A percentile compares a stretch with the other conserved stretches of the same genome.
Conservation (phyloP, 768 basidiomycete species). For the Psilocybe cubensis region DNA sequence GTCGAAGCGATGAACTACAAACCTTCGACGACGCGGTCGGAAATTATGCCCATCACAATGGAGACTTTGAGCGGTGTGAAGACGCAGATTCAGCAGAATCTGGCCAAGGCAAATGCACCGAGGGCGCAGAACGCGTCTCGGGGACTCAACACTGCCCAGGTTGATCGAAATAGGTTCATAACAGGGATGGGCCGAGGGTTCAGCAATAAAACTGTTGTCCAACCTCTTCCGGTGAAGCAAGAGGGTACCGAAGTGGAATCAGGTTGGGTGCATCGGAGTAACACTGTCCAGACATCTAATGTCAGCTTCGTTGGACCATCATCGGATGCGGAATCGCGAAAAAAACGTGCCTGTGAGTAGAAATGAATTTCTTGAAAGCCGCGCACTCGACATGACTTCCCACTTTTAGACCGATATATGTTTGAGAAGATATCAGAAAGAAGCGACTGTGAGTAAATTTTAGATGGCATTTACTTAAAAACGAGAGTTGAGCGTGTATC, state of each 20-base stretch:
- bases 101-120: constrained; percentile 35
- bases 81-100: constrained; percentile 51
- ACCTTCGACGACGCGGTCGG: constrained; percentile 36
- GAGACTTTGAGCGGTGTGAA: constrained; percentile 54
- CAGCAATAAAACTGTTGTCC: constrained; percentile 15
- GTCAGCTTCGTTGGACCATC: constrained; percentile 46
- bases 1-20: constrained; percentile 62
- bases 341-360: constrained; percentile 60
- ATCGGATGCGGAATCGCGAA: constrained; percentile 38
- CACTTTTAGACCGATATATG: constrained; percentile 81
- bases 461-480: constrained; percentile 2
- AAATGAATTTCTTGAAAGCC: constrained; percentile 6
- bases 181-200: constrained; percentile 23
- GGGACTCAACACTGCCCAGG: constrained; percentile 28
- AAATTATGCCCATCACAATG: constrained; percentile 43
- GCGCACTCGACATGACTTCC: neutral
- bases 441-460: constrained; percentile 64
- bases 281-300: constrained; percentile 12
- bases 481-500: too few species aligned
- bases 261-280: constrained; percentile 26
- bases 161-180: constrained; percentile 40
- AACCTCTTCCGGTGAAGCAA: constrained; percentile 32
- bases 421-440: constrained; percentile 88
- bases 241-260: constrained; percentile 34
- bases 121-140: constrained; percentile 34